Evolutionary conservation across 257 asterid species (phyloP), one percentile per base, ranked within the genome.

Genomic region (Rhazya stricta): DNA sequence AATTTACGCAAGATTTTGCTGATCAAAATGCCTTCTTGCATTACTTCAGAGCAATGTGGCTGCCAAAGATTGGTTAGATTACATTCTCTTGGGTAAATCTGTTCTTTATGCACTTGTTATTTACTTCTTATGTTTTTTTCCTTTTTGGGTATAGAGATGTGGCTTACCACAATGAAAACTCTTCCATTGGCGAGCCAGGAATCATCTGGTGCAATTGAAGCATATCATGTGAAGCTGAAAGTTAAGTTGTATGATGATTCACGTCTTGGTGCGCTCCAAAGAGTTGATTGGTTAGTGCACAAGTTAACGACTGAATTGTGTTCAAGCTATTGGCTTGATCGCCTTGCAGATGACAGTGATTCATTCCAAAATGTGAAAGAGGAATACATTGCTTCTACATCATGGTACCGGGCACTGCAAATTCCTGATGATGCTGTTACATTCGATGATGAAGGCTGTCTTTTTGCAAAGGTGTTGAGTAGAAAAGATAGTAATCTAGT

Each of bases 201-300:
- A 76, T 82, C 98, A 1, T 89, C 97, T 61, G 92, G 98, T 72
- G 99, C 99, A 58, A 88, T 95, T 4, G 98, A 95, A 88, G 95
- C 98, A 23, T 95, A 95, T 86, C 99, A 95, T 67, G 81, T 91
- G 85, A 95, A 95, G 87, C 90, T 95, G 74, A 92, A 92, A 84
- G 72, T 77, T 71, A 88, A 82, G 83, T 83, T 95, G 23, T 89
- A 86, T n/a, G 99, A 95, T 66, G 99, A 95, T 77, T 86, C 94
- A 25, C 91, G 86, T 74, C 94, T 95, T 39, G 99, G 96, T 77
- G 88, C 96, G 70, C 81, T 89, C 63, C 93, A 87, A 78, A 84
- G 99, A 77, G 97, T 95, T 56, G 99, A 95, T 83, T 95, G 99
- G 99, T 76, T 95, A 75, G 98, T 95, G 72, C 99, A 95, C 87